These are phyloP conservation scores for Solanum arcanum DNA, from an alignment of 257 asterid species.

Conservation along the genomic window DNA sequence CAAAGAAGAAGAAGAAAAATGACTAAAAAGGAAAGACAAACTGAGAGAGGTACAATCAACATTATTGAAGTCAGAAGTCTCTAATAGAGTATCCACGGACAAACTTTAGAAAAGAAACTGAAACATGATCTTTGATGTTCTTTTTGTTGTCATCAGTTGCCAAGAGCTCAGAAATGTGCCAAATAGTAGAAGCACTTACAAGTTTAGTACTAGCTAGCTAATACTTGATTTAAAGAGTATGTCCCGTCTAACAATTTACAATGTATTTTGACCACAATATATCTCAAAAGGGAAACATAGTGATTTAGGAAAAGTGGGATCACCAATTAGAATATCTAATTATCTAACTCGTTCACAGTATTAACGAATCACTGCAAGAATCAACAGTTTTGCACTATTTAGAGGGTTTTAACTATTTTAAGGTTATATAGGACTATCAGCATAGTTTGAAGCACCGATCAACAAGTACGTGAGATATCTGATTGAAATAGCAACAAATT, in stretches of 20 bases:
- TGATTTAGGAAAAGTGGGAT: neutral
- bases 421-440: neutral
- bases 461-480: neutral
- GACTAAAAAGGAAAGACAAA: neutral
- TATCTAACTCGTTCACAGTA: neutral
- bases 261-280: neutral
- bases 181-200: neutral
- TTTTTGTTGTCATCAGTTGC: neutral
- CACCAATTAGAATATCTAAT: neutral
- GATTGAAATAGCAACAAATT: neutral
- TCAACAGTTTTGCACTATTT: neutral
- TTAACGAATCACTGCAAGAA: neutral
- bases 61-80: neutral
- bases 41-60: neutral
- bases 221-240: neutral
- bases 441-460: neutral
- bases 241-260: neutral
- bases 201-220: neutral
- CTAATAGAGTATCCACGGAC: neutral
- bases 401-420: neutral
- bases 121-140: neutral
- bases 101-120: neutral
- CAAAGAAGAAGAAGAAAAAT: neutral
- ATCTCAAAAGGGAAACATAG: neutral
- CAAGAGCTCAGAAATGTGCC: neutral